Evolutionary conservation across 139 green algal species (phyloP), one percentile per base, ranked within the genome.

Genomic region (Trebouxia sp.): DNA sequence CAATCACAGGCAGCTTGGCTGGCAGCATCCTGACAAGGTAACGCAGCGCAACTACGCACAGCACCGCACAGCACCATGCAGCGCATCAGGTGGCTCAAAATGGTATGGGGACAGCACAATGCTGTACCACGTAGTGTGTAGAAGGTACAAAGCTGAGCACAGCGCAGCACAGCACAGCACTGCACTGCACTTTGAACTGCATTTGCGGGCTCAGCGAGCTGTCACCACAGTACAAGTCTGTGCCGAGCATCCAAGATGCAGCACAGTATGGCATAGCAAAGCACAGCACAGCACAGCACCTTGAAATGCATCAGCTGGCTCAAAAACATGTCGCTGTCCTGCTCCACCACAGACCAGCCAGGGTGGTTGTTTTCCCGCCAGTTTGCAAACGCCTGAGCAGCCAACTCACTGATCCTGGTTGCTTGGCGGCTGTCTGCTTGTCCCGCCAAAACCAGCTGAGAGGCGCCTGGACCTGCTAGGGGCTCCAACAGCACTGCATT

Each of bases 141-240:
- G 9, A 65, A 65, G 51, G n/a, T n/a, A n/a, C 7, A 65, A 1
- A 65, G 51, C 51, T 32, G 9, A 70, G 11, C 11, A n/a, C 62
- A 70, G 32, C n/a, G 32, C 62, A 70, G 32, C 12, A 39, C 62
- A 70, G 62, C 32, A n/a, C 62, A 70, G 62, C 32, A 43, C 62
- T 43, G 32, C 32, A 43, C 35, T 28, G 62, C 32, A 45, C 14
- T 6, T 17, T 53, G 47, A 14, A 53, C n/a, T n/a, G n/a, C n/a
- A n/a, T n/a, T n/a, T n/a, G n/a, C n/a, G n/a, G n/a, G n/a, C n/a
- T n/a, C n/a, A n/a, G n/a, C n/a, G n/a, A n/a, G n/a, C n/a, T 53
- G 3, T 26, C 2, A 53, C 2, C 47, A 6, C 47, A 53, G 3
- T 17, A 53, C 1, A 53, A 17, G 14, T 26, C 20, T 14, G 2